These are phyloP conservation scores for Penicillium robsamsonii DNA, from an alignment of 495 filamentous ascomycete species.

Conservation along the genomic window DNA sequence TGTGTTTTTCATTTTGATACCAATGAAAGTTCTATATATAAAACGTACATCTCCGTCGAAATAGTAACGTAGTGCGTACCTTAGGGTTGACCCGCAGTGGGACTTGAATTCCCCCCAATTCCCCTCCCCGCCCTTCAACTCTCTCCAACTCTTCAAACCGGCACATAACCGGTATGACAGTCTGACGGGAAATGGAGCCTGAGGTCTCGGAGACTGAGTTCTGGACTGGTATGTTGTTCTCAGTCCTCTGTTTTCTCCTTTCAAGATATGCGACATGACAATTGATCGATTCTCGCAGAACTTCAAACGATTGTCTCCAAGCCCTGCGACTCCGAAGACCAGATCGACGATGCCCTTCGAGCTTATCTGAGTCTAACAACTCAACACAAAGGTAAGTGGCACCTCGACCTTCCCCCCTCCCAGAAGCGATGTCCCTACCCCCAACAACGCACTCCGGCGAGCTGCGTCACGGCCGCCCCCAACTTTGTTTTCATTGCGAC, in stretches of 20 bases:
- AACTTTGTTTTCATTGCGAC: neutral
- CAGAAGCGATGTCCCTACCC: neutral
- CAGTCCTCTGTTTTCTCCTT: conserved; percentile 3
- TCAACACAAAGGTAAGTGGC: conserved; percentile 60
- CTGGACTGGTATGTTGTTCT: conserved; percentile 71
- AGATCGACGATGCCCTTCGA: conserved; percentile 84
- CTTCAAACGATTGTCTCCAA: conserved; percentile 75
- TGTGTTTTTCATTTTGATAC: conserved; percentile 27
- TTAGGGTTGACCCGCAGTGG: conserved; percentile 21
- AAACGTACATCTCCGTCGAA: neutral
- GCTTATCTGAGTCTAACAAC: conserved; percentile 78
- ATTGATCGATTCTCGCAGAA: conserved; percentile 50
- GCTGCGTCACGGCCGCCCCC: neutral
- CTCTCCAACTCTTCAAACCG: conserved; percentile 24
- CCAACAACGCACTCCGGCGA: neutral
- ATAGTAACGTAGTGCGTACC: conserved; percentile 1
- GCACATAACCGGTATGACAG: conserved; percentile 41
- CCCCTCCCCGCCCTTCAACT: conserved; percentile 29
- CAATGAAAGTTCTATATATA: conserved; percentile 23
- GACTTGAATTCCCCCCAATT: conserved; percentile 8
- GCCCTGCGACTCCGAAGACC: conserved; percentile 68
- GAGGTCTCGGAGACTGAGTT: conserved; percentile 82
- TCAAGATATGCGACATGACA: conserved; percentile 8
- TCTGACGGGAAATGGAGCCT: conserved; percentile 48
- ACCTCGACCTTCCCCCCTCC: neutral